A percentile compares a stretch with the other conserved stretches of the same genome.
Evolutionary conservation across 306 rosid species (phyloP).

Genomic region (Fragaria ananassa): DNA sequence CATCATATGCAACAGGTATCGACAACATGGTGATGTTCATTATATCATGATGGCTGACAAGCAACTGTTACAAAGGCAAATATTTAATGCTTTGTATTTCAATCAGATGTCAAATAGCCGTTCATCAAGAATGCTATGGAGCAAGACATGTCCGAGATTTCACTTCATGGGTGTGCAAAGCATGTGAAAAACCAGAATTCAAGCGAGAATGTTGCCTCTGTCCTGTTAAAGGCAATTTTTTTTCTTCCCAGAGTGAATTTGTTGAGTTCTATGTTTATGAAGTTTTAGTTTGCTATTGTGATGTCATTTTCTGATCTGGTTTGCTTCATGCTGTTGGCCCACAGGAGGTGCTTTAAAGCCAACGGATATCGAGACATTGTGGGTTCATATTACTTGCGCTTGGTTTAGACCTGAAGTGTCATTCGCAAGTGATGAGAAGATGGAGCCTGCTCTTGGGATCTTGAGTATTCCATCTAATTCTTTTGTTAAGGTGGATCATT

Average conservation of each 20-base stretch:
- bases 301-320: constrained; percentile 22
- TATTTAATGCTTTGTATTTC: constrained; percentile 12
- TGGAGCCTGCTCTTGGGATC: constrained; percentile 99
- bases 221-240: constrained; percentile 79
- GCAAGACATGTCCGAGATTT: constrained; percentile 87
- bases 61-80: background rate
- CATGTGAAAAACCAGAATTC: constrained; percentile 83
- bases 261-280: background rate
- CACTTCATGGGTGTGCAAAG: constrained; percentile 99
- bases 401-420: constrained; percentile 99
- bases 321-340: constrained; percentile 17
- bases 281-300: constrained; percentile 9
- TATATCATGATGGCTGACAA: background rate
- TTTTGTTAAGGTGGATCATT: constrained; percentile 77
- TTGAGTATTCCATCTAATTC: constrained; percentile 97
- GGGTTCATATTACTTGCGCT: constrained; percentile 99
- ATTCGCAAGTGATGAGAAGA: constrained; percentile 91
- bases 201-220: constrained; percentile 98
- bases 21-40: constrained; percentile 14
- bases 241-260: background rate
- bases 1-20: constrained; percentile 93
- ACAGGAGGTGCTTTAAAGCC: constrained; percentile 99
- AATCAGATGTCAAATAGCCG: constrained; percentile 94
- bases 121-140: constrained; percentile 99
- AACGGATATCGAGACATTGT: constrained; percentile 81